Percentiles rank a stretch among this genome's conserved stretches.
phyloP scores from a whole-genome alignment of 73 alveolate species.

The Paramecium sexaurelia region DNA sequence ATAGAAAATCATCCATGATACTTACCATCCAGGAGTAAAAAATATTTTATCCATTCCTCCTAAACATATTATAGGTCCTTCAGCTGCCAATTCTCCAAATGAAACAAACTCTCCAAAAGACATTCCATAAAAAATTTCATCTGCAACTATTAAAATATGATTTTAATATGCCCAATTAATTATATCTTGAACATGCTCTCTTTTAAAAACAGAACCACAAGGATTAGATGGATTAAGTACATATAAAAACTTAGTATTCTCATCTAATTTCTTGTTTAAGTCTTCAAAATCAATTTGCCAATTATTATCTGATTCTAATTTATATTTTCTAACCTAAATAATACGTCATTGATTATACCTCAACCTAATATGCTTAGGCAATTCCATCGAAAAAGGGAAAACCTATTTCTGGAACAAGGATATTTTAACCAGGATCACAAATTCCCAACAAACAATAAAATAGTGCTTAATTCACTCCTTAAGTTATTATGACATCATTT shows the following conservation, averaged over 20 bases:
- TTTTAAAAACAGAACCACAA: conserved; percentile 85
- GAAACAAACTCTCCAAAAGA: conserved; percentile 70
- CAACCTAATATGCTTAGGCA: conserved; percentile 17
- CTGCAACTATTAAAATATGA: conserved; percentile 78
- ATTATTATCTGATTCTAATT: conserved; percentile 77
- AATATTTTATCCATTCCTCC: conserved; percentile 82
- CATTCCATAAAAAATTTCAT: conserved; percentile 85
- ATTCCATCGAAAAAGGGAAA: conserved; percentile 74
- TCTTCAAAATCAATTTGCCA: conserved; percentile 80
- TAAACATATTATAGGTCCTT: conserved; percentile 72
- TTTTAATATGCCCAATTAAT: conserved; percentile 74
- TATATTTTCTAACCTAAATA: conserved; percentile 73
- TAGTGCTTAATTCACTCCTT: conserved; percentile 85
- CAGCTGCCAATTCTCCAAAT: conserved; percentile 66
- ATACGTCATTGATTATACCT: conserved; percentile 66
- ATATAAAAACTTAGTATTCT: conserved; percentile 72
- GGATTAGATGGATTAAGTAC: conserved; percentile 90
- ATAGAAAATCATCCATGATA: conserved; percentile 83
- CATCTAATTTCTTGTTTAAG: conserved; percentile 71
- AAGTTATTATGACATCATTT: conserved; percentile 77
- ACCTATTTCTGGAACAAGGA: conserved; percentile 88
- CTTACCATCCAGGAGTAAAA: conserved; percentile 93
- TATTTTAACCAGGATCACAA: conserved; percentile 84
- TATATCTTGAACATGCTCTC: conserved; percentile 76
- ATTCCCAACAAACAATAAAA: conserved; percentile 72